phyloP scores from a whole-genome alignment of 148 eudicot species.

The Nepenthes mirabilis region DNA sequence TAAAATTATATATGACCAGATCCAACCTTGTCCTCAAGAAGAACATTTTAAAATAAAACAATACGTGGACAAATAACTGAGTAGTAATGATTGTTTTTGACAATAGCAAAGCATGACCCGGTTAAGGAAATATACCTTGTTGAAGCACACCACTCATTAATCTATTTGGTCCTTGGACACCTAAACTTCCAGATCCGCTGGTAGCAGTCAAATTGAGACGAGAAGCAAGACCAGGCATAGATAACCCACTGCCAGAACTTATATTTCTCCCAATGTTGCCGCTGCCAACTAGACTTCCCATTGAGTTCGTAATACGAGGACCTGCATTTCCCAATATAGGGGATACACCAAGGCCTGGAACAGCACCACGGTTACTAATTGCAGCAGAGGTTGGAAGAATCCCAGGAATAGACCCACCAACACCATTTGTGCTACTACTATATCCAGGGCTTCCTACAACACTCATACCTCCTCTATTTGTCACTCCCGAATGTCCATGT shows the following conservation, averaged over 20 bases:
- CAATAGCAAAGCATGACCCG: background rate
- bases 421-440: slow-evolving; percentile 53
- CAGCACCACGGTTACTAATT: slow-evolving; percentile 68
- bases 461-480: slow-evolving; percentile 88
- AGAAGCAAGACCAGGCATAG: slow-evolving; percentile 80
- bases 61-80: background rate
- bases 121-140: slow-evolving; percentile 49
- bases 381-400: slow-evolving; percentile 82
- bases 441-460: slow-evolving; percentile 85
- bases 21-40: too few relatives aligned
- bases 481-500: slow-evolving; percentile 86
- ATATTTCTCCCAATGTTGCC: slow-evolving; percentile 76
- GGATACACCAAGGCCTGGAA: slow-evolving; percentile 80
- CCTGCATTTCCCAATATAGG: slow-evolving; percentile 80
- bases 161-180: slow-evolving; percentile 76
- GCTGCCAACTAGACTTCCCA: slow-evolving; percentile 75
- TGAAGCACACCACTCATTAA: slow-evolving; percentile 77
- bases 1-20: too few relatives aligned
- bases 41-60: background rate
- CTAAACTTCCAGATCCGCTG: slow-evolving; percentile 77
- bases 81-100: background rate
- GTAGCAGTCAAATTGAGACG: slow-evolving; percentile 67
- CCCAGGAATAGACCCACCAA: slow-evolving; percentile 90
- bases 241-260: slow-evolving; percentile 82
- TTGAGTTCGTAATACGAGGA: slow-evolving; percentile 66